phyloP scores from a whole-genome alignment of 108 stramenopile species.

The Fistulifera pelliculosa region DNA sequence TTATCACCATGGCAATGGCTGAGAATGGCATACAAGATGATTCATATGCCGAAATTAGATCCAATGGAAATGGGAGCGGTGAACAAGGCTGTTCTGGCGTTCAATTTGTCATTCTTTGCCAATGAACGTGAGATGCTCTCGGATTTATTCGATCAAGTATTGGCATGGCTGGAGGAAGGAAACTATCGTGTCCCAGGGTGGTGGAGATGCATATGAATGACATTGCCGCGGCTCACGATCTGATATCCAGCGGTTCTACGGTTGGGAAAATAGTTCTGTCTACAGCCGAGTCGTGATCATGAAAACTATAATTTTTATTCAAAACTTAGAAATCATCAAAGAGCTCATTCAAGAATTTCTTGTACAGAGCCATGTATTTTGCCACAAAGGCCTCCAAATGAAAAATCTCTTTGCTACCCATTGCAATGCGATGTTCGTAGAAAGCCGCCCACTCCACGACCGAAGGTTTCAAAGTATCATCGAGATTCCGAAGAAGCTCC shows the following conservation, averaged over 20 bases:
- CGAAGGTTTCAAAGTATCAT: slow-evolving; percentile 82
- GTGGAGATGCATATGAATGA: slow-evolving; percentile 51
- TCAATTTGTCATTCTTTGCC: slow-evolving; percentile 85
- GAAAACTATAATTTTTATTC: no score
- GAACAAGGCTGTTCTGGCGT: slow-evolving; percentile 69
- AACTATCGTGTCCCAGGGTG: slow-evolving; percentile 44
- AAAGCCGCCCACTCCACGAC: slow-evolving; percentile 92
- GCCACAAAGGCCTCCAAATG: slow-evolving; percentile 98
- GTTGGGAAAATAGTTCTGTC: slow-evolving; percentile 79
- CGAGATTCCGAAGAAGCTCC: slow-evolving; percentile 79
- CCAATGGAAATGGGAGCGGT: slow-evolving; percentile 68
- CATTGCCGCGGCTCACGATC: slow-evolving; percentile 59
- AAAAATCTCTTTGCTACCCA: slow-evolving; percentile 96
- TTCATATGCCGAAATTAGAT: slow-evolving; percentile 77
- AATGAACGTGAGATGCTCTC: slow-evolving; percentile 63
- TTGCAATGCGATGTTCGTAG: slow-evolving; percentile 89
- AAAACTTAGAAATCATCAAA: slow-evolving; percentile 58
- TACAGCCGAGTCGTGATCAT: slow-evolving; percentile 1
- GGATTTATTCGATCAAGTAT: slow-evolving; percentile 65
- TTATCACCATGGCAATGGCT: slow-evolving; percentile 72
- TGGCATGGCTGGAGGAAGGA: slow-evolving; percentile 43
- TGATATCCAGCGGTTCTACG: slow-evolving; percentile 73
- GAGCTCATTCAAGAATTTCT: slow-evolving; percentile 80
- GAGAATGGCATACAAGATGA: slow-evolving; percentile 51
- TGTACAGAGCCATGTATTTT: slow-evolving; percentile 96